Evolutionary conservation across 805 yeast genomes (phyloP), one percentile per base, ranked within the genome.

Genomic region (Candida maesae): DNA sequence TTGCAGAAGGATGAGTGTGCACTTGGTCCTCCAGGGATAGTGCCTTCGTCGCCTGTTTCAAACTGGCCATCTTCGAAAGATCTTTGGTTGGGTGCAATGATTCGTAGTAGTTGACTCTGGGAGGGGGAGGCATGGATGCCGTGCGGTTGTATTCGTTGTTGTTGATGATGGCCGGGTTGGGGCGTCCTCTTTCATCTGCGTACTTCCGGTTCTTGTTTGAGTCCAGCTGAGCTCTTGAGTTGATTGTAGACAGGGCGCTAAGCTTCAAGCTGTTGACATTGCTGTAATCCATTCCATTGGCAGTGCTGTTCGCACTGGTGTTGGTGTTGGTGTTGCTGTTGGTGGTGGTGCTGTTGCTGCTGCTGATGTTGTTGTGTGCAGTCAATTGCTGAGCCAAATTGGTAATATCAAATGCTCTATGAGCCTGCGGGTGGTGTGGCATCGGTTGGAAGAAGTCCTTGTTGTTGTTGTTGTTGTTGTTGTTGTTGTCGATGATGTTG

Each of bases 191-290:
- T 12, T 45, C 49, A 4, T 35, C 39, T 40, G 20, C 28, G 37
- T 21, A 39, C 41, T 57, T 61, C 34, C 60, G 64, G 39, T 59
- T 62, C 41, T 43, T 43, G 24, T 44, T 41, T 5, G 68, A 59
- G 46, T 69, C 74, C 21, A 69, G 54, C 33, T 64, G 61, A 4
- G 60, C 78, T 17, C 85, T 60, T 7, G 74, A 70, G 58, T 77
- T 77, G 46, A 79, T 80, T 3, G 87, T 80, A 19, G 81, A 74
- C 41, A 81, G 67, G 0, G 87, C 87, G 5, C 84, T 83, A 48
- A 81, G 63, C 55, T 81, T 81, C 60, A 75, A 61, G n/a, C 76
- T 74, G 23, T 71, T 68, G 8, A 50, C 45, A 28, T 54, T 49
- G 34, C 41, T 44, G 14, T 47, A 50, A n/a, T 52, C 59, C n/a